Base-by-base conservation (phyloP, 768 basidiomycete genomes). In the Serendipita sp. region DNA sequence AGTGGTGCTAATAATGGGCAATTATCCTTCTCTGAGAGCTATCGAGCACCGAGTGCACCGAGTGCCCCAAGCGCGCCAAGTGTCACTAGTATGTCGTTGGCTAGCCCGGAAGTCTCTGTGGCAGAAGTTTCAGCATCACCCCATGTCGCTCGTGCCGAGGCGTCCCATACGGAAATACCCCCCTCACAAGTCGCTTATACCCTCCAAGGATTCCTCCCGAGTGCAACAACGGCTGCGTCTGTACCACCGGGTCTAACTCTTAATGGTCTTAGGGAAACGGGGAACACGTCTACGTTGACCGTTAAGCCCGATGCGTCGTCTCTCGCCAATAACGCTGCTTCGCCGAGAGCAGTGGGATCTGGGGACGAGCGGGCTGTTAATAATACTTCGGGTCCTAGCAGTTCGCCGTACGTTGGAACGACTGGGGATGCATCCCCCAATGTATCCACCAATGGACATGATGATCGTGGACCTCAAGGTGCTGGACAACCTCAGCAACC, bases 391-490 rank as follows among this genome's bases (percentile, higher is more conserved):
- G 48, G 48, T n/a, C 18, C 48, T 1, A 52, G 18, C 31, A 16
- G 48, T n/a, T 52, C 48, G 16, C 18, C 48, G 8, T 52, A 52
- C 48, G 48, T 18, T 52, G 29, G 36, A 60, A 31, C 27, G 18
- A 33, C 33, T 1, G 55, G 55, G 34, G 55, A 8, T 27, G 27
- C 55, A 16, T 37, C 55, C n/a, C 55, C 55, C 18, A 34, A 34
- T 27, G 2, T 60, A 23, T 60, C 55, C 5, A 37, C 18, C 55
- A 27, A 60, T 37, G 55, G 33, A 36, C 18, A 60, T 37, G 55
- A 60, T 31, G 48, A 50, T n/a, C 48, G 48, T 50, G 48, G 18
- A 31, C 29, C 48, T 75, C 53, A 72, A 69, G 62, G 68, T 69
- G 37, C 55, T 69, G 31, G 34, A 16, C 64, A 64, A 63, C 13